Conservation (phyloP, 176 grass and related monocot genomes). For the Ensete glaucum region DNA sequence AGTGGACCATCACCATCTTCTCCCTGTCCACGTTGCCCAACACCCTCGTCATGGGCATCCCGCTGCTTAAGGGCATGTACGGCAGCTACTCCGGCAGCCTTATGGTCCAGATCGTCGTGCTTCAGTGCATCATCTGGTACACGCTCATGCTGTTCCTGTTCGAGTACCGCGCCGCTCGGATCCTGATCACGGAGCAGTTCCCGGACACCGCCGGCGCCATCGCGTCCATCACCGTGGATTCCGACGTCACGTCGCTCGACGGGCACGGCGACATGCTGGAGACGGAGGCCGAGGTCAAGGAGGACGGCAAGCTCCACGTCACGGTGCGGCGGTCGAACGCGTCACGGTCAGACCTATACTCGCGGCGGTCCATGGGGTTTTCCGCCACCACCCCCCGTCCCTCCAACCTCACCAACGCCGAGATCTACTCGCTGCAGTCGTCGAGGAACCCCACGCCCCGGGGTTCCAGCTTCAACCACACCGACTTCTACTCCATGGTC, state of each 20-base stretch:
- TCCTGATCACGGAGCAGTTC: constrained; percentile 10
- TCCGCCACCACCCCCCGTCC: constrained; percentile 29
- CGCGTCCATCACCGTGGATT: constrained; percentile 11
- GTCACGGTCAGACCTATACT: constrained; percentile 4
- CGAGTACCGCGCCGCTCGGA: neutral
- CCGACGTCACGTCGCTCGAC: constrained; percentile 3
- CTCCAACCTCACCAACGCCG: constrained; percentile 72
- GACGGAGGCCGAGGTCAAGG: constrained; percentile 9
- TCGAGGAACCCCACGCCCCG: constrained; percentile 77
- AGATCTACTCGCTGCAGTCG: constrained; percentile 89
- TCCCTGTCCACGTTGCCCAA: constrained; percentile 91
- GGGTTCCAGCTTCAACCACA: constrained; percentile 77
- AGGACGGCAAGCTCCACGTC: constrained; percentile 12
- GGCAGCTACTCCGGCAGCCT: constrained; percentile 66
- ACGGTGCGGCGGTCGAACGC: constrained; percentile 12
- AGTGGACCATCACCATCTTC: constrained; percentile 98
- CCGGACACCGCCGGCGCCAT: constrained; percentile 5
- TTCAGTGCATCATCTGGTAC: constrained; percentile 99
- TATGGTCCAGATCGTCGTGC: constrained; percentile 95
- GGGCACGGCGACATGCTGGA: neutral
- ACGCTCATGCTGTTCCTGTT: constrained; percentile 94
- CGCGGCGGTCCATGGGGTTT: neutral
- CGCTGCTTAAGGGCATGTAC: constrained; percentile 94
- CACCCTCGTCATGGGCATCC: constrained; percentile 97
- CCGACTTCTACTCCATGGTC: constrained; percentile 80